These are phyloP conservation scores for Colletotrichum trifolii DNA, from an alignment of 2,329 filamentous ascomycete genomes.

Conservation along the genomic window DNA sequence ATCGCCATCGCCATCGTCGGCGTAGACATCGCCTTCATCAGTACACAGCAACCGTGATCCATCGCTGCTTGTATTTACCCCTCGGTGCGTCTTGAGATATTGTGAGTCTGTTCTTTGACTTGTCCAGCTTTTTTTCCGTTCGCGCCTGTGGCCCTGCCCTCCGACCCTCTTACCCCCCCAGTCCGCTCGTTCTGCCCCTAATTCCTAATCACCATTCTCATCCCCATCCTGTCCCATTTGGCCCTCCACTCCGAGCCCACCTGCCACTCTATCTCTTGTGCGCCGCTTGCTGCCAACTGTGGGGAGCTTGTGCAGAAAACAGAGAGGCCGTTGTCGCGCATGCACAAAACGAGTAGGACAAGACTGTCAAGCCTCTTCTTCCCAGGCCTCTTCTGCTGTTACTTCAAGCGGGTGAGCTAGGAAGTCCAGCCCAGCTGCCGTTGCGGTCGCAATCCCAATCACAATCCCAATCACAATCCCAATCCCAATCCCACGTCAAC, in stretches of 20 bases:
- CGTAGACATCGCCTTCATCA: too few species aligned
- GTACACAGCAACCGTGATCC: too few species aligned
- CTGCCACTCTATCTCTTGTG: conserved; percentile 35
- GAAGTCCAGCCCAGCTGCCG: conserved; percentile 22
- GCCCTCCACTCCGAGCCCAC: conserved; percentile 35
- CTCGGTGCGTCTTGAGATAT: too few species aligned
- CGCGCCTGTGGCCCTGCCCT: conserved; percentile 5
- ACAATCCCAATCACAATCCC: too few species aligned
- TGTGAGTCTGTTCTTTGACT: too few species aligned
- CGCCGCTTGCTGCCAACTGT: conserved; percentile 32
- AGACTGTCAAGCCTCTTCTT: not conserved
- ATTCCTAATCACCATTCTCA: conserved; percentile 20
- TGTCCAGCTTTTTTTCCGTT: not conserved
- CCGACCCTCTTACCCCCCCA: not conserved
- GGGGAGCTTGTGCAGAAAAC: conserved; percentile 22
- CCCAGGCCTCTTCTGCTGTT: not conserved
- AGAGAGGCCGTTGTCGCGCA: conserved; percentile 5
- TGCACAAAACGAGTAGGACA: conserved; percentile 18
- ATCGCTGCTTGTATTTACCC: too few species aligned
- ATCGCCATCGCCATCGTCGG: too few species aligned
- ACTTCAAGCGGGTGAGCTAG: conserved; percentile 11
- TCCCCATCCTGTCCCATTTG: conserved; percentile 32
- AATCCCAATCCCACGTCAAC: too few species aligned
- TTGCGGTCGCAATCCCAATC: conserved; percentile 13
- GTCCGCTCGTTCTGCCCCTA: not conserved